A percentile compares a stretch with the other conserved stretches of the same genome.
Conservation (phyloP, 805 yeast species). For the Cyberlindnera petersonii region DNA sequence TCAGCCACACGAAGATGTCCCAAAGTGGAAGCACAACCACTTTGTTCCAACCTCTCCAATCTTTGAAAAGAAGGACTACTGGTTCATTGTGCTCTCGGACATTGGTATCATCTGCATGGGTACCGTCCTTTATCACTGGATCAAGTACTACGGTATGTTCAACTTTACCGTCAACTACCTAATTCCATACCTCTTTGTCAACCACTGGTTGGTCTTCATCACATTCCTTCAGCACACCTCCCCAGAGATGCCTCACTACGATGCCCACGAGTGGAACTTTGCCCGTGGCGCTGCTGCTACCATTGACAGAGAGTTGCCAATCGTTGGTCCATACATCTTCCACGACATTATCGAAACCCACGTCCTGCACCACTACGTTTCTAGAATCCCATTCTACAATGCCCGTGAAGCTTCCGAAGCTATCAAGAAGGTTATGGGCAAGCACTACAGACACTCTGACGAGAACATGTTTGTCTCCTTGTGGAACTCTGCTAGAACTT, state of each 20-base stretch:
- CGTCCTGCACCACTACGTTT: conserved; percentile 79
- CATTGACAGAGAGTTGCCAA: conserved; percentile 79
- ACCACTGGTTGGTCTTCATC: conserved; percentile 88
- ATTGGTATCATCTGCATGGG: conserved; percentile 59
- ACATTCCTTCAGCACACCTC: conserved; percentile 84
- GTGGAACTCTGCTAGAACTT: conserved; percentile 60
- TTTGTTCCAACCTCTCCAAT: conserved; percentile 71
- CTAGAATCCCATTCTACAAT: conserved; percentile 84
- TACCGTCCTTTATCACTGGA: conserved; percentile 55
- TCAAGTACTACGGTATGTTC: conserved; percentile 57
- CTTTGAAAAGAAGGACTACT: conserved; percentile 68
- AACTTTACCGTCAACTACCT: conserved; percentile 65
- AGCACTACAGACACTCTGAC: conserved; percentile 60
- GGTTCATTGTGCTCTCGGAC: conserved; percentile 69
- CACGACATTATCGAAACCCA: conserved; percentile 91
- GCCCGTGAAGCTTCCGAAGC: conserved; percentile 79
- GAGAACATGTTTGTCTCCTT: conserved; percentile 71
- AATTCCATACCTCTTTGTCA: conserved; percentile 72
- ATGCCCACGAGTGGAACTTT: conserved; percentile 71
- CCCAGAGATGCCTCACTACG: conserved; percentile 76
- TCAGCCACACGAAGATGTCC: conserved; percentile 55
- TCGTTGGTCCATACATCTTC: conserved; percentile 72
- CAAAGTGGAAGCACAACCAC: too few species aligned
- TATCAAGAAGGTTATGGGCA: conserved; percentile 80
- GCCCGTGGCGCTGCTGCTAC: conserved; percentile 91